Conservation (phyloP, 257 asterid genomes). For the Salvia rosmarinus region DNA sequence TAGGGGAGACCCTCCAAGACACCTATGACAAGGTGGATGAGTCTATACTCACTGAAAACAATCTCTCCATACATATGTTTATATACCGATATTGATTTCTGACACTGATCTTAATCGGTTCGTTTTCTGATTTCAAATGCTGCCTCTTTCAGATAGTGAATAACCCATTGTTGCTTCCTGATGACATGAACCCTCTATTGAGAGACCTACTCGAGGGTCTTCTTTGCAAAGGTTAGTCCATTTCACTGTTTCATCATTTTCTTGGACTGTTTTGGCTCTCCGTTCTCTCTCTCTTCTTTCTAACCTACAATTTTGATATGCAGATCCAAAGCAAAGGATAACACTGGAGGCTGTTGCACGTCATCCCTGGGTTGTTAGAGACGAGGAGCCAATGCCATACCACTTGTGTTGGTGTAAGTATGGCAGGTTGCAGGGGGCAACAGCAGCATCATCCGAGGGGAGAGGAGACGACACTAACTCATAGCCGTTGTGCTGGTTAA, state of each 20-base stretch:
- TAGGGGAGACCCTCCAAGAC: conserved; percentile 84
- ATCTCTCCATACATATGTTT: background rate
- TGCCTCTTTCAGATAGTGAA: conserved; percentile 68
- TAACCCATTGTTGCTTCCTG: conserved; percentile 68
- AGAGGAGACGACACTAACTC: conserved; percentile 37
- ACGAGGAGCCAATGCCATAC: conserved; percentile 68
- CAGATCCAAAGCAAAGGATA: conserved; percentile 85
- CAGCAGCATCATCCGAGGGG: conserved; percentile 27
- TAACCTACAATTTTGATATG: conserved; percentile 22
- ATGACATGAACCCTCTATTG: conserved; percentile 70
- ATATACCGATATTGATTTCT: conserved; percentile 6
- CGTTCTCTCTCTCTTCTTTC: background rate
- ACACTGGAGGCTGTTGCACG: conserved; percentile 62
- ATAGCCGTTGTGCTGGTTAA: conserved; percentile 29
- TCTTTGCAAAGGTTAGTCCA: conserved; percentile 82
- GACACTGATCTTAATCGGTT: background rate
- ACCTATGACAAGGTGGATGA: conserved; percentile 78
- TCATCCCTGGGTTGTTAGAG: conserved; percentile 81
- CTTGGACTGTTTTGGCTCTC: background rate
- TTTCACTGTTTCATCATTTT: background rate
- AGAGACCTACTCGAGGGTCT: conserved; percentile 83
- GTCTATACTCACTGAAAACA: no score
- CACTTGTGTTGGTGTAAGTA: conserved; percentile 83
- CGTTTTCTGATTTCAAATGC: conserved; percentile 26
- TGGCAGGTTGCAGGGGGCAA: conserved; percentile 23